Percentiles rank a stretch among this genome's conserved stretches.
Evolutionary conservation across 2,329 filamentous ascomycete species (phyloP).

Genomic region (Emergomyces pasteurianus): DNA sequence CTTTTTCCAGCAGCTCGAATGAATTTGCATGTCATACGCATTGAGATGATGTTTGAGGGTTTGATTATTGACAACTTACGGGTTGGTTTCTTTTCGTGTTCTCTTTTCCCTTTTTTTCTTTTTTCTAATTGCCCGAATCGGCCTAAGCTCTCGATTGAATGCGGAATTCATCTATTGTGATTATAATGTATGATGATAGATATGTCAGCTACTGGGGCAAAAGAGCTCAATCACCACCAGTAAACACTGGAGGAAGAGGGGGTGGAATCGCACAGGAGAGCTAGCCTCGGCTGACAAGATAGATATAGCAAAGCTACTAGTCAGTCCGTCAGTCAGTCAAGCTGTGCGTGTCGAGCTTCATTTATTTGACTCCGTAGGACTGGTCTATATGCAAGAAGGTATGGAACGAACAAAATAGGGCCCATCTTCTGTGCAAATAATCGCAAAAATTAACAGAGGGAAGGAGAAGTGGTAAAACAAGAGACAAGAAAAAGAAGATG

Average conservation of each 20-base stretch:
- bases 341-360: not conserved
- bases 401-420: not conserved
- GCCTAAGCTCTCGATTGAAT: not conserved
- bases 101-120: too few relatives aligned
- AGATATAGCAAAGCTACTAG: not conserved
- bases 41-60: too few relatives aligned
- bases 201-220: too few relatives aligned
- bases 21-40: too few relatives aligned
- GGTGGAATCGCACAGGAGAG: too few relatives aligned
- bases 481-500: constrained; percentile 21
- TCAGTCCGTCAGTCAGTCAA: not conserved
- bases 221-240: too few relatives aligned
- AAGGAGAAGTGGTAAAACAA: not conserved
- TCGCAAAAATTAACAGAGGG: not conserved
- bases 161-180: not conserved
- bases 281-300: too few relatives aligned
- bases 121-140: constrained; percentile 9
- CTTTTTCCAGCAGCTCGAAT: too few relatives aligned
- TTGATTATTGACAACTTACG: too few relatives aligned
- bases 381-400: not conserved
- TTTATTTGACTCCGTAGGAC: not conserved
- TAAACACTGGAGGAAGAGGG: too few relatives aligned
- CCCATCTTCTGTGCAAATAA: not conserved
- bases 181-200: too few relatives aligned
- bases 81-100: too few relatives aligned